Base-by-base conservation (phyloP, 495 filamentous ascomycete genomes). In the Penicillium angulare region DNA sequence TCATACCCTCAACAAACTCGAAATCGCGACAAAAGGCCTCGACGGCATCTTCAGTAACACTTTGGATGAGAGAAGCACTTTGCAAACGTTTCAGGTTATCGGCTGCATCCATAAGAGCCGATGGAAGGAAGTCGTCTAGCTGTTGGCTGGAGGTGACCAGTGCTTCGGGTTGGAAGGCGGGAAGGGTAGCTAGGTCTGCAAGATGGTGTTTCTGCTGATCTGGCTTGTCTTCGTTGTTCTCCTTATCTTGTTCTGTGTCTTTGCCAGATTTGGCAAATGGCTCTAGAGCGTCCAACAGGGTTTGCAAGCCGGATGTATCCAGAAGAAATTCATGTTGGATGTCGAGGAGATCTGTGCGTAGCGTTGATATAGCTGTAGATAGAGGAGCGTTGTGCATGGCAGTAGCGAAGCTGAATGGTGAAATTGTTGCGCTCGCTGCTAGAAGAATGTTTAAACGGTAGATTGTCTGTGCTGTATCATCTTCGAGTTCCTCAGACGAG, bases 111-210 rank as follows among this genome's bases (percentile, higher is more conserved):
- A 96, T 93, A 15, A 96, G 70, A 7, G 92, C 93, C 7, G 89
- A 92, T 0, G 92, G 91, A 17, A 98, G 77, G 69, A 96, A 97
- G 55, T 88, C 85, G 65, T 98, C 95, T 3, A 98, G 81, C 21
- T 80, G 79, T 59, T 95, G 88, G 60, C 86, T 86, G 6, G 85
- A 84, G 29, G 72, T 64, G 10, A 78, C 69, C 18, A 97, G 77
- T 3, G 79, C 67, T 10, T 79, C 73, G 0, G 84, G 80, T 48
- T 88, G 82, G 63, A 92, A 84, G 16, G 80, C 68, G 1, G 77
- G 68, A 10, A 87, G 73, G 9, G 55, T 68, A 15, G 76, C 71
- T n/a, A 88, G 79, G 6, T 75, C 68, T 17, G 72, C 65, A 5
- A 83, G 63, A 35, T 77, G 75, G 42, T 34, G 66, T 23, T 50